A percentile compares a stretch with the other conserved stretches of the same genome.
Conservation (phyloP, 495 filamentous ascomycete species). For the Neurospora sp. region DNA sequence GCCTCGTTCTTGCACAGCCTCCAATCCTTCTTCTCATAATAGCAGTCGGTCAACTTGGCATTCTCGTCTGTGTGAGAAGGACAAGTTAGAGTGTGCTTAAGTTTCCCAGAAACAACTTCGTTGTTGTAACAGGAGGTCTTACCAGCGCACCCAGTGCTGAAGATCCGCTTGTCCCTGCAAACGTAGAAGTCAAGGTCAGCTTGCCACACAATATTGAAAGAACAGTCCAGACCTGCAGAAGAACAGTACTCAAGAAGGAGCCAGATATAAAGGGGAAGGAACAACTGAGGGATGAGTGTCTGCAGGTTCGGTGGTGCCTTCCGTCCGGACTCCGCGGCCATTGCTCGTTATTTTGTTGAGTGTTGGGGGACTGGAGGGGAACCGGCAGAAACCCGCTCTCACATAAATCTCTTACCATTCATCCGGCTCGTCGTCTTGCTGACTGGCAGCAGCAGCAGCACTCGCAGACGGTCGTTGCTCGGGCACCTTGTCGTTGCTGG, state of each 20-base stretch:
- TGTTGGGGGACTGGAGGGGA: background rate
- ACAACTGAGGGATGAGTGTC: background rate
- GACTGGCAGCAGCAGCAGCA: conserved; percentile 1
- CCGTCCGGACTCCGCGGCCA: background rate
- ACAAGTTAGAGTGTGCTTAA: background rate
- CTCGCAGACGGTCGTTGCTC: background rate
- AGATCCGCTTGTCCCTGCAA: conserved; percentile 86
- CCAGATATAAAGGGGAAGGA: background rate
- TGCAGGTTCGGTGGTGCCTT: background rate
- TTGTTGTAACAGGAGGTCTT: conserved; percentile 13
- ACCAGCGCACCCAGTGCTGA: conserved; percentile 92
- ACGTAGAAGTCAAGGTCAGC: conserved; percentile 7
- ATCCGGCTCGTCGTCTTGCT: conserved; percentile 82
- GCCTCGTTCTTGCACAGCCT: conserved; percentile 81
- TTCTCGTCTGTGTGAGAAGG: conserved; percentile 58
- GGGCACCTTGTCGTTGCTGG: background rate
- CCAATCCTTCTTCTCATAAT: conserved; percentile 96
- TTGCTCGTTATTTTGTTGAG: background rate
- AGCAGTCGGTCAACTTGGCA: conserved; percentile 85
- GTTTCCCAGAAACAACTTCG: background rate
- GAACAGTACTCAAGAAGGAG: background rate
- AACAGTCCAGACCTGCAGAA: background rate
- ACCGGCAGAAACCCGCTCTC: background rate
- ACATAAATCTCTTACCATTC: conserved; percentile 59
- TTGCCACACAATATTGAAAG: background rate